phyloP scores from a whole-genome alignment of 371 early-diverging fungal genomes.

The Mortierella sp. region DNA sequence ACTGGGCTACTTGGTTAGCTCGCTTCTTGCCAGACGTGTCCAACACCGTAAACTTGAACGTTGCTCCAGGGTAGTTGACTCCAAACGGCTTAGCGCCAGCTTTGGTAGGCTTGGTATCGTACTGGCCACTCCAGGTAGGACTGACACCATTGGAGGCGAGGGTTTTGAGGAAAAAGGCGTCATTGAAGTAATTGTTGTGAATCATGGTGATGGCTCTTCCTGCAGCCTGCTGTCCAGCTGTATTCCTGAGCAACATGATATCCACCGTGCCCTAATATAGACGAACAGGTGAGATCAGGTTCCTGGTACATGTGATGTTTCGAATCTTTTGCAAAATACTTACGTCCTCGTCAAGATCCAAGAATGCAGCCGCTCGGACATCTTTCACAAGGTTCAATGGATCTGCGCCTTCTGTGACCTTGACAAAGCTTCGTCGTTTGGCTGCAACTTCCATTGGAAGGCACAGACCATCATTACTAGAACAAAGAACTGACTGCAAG shows the following conservation, averaged over 20 bases:
- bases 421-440: slow-evolving; percentile 68
- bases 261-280: slow-evolving; percentile 83
- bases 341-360: slow-evolving; percentile 92
- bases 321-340: slow-evolving; percentile 14
- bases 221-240: slow-evolving; percentile 25
- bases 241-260: slow-evolving; percentile 71
- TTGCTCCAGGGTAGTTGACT: slow-evolving; percentile 85
- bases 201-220: slow-evolving; percentile 60
- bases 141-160: slow-evolving; percentile 85
- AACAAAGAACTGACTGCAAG: slow-evolving; percentile 73
- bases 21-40: slow-evolving; percentile 84
- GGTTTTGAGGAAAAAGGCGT: slow-evolving; percentile 94
- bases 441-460: slow-evolving; percentile 54
- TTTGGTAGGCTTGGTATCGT: slow-evolving; percentile 51
- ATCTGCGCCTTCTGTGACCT: slow-evolving; percentile 72
- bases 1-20: slow-evolving; percentile 84
- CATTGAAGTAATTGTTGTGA: slow-evolving; percentile 90
- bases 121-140: slow-evolving; percentile 64
- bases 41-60: slow-evolving; percentile 87
- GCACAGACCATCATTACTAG: slow-evolving; percentile 56
- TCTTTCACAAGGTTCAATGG: slow-evolving; percentile 62
- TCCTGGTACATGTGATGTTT: background rate
- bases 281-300: background rate
- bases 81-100: slow-evolving; percentile 74
- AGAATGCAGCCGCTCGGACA: slow-evolving; percentile 77